Conservation (phyloP, 2,329 filamentous ascomycete species). For the Neonectria hederae region DNA sequence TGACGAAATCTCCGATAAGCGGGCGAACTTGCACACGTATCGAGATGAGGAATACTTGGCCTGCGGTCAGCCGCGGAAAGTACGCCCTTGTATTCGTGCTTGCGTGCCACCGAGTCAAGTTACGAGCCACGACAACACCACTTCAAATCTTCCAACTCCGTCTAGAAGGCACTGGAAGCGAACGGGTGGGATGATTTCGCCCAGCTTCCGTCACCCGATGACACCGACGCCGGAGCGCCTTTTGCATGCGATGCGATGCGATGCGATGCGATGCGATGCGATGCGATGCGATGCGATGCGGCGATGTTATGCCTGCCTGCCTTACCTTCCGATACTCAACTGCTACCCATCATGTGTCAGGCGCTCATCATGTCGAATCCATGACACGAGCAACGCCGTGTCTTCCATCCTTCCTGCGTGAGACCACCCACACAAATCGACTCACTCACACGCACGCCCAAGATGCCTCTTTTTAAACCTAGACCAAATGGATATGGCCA, state of each 20-base stretch:
- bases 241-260: background rate
- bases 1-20: slow-evolving; percentile 44
- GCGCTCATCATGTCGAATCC: slow-evolving; percentile 17
- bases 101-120: background rate
- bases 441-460: background rate
- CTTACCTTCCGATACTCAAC: slow-evolving; percentile 15
- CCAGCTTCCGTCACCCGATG: slow-evolving; percentile 7
- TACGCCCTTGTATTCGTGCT: slow-evolving; percentile 12
- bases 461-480: background rate
- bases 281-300: background rate
- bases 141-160: background rate
- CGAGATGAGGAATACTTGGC: slow-evolving; percentile 20
- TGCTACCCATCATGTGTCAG: slow-evolving; percentile 19
- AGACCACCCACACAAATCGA: slow-evolving; percentile 6
- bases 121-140: background rate
- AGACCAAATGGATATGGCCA: background rate
- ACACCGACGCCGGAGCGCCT: background rate
- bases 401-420: slow-evolving; percentile 2
- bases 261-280: background rate
- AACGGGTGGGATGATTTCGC: slow-evolving; percentile 5
- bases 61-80: background rate
- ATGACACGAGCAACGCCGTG: slow-evolving; percentile 9
- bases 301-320: background rate
- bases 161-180: slow-evolving; percentile 4
- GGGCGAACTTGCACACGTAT: slow-evolving; percentile 27